These are phyloP conservation scores for Tylopilus balloui DNA, from an alignment of 768 basidiomycete species.

Conservation along the genomic window DNA sequence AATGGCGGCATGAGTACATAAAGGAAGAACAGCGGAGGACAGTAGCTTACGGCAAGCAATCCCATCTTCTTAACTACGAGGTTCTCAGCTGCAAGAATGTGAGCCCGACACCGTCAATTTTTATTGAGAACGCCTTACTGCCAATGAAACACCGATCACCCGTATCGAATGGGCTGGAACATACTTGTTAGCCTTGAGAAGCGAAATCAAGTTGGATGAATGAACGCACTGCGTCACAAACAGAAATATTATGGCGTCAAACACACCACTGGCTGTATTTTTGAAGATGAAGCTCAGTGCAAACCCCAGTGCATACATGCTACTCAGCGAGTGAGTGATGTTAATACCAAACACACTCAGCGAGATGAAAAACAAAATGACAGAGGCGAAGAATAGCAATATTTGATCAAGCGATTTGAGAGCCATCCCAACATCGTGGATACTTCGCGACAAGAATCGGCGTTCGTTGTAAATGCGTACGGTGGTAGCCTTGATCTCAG, in stretches of 20 bases:
- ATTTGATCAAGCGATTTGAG: conserved; percentile 61
- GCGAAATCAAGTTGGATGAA: neutral
- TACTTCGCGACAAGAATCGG: conserved; percentile 66
- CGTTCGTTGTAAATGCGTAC: conserved; percentile 76
- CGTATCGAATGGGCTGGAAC: conserved; percentile 66
- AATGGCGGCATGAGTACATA: neutral
- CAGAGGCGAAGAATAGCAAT: conserved; percentile 55
- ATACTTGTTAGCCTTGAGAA: conserved; percentile 1
- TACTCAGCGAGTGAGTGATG: conserved; percentile 60
- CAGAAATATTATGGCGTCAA: conserved; percentile 78
- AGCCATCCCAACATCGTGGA: conserved; percentile 71
- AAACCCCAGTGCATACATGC: conserved; percentile 67
- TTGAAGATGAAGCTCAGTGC: conserved; percentile 82
- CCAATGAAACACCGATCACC: conserved; percentile 81
- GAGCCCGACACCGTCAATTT: neutral
- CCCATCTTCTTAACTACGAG: conserved; percentile 78
- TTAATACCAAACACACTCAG: conserved; percentile 69
- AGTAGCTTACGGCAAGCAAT: conserved; percentile 57
- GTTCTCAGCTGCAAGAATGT: conserved; percentile 50
- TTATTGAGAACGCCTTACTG: conserved; percentile 31
- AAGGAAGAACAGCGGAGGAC: neutral
- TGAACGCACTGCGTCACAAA: conserved; percentile 76
- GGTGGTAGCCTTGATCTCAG: conserved; percentile 68
- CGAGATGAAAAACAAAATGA: conserved; percentile 69
- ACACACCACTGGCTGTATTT: conserved; percentile 62